Evolutionary conservation across 139 green algal genomes (phyloP).

Genomic region (Chlorella sp.): DNA sequence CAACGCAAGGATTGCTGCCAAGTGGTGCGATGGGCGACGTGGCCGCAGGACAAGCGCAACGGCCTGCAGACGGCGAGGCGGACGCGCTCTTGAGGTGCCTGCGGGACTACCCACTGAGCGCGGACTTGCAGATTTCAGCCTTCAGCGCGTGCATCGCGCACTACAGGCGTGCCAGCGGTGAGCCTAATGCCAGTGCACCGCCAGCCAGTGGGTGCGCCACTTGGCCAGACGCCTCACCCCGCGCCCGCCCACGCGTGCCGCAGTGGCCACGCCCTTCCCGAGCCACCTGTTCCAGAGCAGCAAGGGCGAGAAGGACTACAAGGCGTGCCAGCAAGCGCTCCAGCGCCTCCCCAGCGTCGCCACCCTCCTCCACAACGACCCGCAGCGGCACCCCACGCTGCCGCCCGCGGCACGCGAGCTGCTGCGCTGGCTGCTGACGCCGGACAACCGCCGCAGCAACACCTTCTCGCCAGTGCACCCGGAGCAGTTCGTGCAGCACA

Average conservation of each 20-base stretch:
- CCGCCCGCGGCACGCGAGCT: no score
- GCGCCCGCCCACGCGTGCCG: no score
- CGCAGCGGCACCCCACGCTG: neutral
- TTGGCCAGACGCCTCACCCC: no score
- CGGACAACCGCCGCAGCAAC: neutral
- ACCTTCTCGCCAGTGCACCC: neutral
- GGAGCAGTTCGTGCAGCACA: neutral
- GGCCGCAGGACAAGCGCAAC: no score
- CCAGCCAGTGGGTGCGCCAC: no score
- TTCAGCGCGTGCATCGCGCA: neutral
- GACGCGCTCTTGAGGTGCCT: no score
- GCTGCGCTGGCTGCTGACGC: neutral
- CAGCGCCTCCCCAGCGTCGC: neutral
- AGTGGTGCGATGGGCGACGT: no score
- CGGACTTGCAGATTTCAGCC: neutral
- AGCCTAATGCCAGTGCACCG: no score
- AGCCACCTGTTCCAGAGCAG: neutral
- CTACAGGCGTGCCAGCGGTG: neutral
- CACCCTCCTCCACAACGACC: neutral
- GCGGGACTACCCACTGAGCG: neutral
- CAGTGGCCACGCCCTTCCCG: neutral
- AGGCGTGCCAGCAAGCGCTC: neutral
- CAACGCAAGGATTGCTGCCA: no score
- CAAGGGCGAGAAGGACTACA: neutral
- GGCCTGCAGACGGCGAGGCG: no score